phyloP scores from a whole-genome alignment of 805 yeast species.

The Sugiyamaella marilandica region DNA sequence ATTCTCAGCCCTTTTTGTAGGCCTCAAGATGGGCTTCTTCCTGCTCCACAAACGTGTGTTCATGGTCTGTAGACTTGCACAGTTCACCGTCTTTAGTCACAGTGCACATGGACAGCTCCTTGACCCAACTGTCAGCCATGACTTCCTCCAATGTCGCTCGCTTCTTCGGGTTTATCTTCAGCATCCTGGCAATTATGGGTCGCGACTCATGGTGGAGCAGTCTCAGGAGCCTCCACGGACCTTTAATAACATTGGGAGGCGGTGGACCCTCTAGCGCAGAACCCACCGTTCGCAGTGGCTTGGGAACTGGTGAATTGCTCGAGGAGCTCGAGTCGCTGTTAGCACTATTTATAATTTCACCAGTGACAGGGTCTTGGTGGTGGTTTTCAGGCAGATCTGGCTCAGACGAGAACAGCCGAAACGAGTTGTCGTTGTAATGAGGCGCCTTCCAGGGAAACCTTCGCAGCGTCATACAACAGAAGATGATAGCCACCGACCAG shows the following conservation, averaged over 20 bases:
- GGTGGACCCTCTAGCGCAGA: slow-evolving; percentile 17
- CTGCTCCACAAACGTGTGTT: slow-evolving; percentile 35
- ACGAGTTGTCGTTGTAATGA: slow-evolving; percentile 68
- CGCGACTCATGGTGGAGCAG: slow-evolving; percentile 67
- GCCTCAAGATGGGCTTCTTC: slow-evolving; percentile 34
- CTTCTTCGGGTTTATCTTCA: slow-evolving; percentile 51
- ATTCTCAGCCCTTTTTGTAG: slow-evolving; percentile 25
- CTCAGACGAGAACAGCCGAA: slow-evolving; percentile 48
- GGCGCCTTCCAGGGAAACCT: slow-evolving; percentile 97
- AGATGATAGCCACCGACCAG: slow-evolving; percentile 92
- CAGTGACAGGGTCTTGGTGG: slow-evolving; percentile 11
- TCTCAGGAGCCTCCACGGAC: slow-evolving; percentile 69
- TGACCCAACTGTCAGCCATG: slow-evolving; percentile 52
- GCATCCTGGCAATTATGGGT: slow-evolving; percentile 57
- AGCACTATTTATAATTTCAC: slow-evolving; percentile 22
- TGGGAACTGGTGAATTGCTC: not conserved
- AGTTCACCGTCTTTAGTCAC: slow-evolving; percentile 24
- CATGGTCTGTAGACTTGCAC: slow-evolving; percentile 26
- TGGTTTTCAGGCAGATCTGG: slow-evolving; percentile 16
- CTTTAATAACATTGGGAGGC: slow-evolving; percentile 36
- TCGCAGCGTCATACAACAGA: slow-evolving; percentile 80
- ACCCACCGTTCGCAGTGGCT: not conserved
- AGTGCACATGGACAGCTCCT: slow-evolving; percentile 51
- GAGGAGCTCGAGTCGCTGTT: not conserved
- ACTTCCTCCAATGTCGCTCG: slow-evolving; percentile 60